Evolutionary conservation across 78 protist species (phyloP).

Genomic region (Planoprotostelium fungivorum): DNA sequence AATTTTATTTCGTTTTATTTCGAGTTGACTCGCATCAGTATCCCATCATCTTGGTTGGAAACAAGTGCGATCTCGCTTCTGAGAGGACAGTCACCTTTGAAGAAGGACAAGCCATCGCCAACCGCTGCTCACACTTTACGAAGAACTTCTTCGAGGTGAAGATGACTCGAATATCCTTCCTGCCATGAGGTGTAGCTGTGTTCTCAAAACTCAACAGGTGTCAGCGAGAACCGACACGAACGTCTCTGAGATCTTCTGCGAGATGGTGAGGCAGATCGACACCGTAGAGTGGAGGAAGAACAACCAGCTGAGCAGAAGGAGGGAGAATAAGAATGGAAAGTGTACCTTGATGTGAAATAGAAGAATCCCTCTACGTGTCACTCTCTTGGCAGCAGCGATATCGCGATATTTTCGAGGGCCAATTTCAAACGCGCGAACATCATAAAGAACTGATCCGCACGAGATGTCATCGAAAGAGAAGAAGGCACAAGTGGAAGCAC

Average conservation of each 20-base stretch:
- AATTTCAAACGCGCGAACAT: no score
- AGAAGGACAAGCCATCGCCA: background rate
- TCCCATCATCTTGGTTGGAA: conserved; percentile 86
- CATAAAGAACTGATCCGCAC: no score
- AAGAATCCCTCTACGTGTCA: no score
- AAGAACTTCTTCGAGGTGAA: background rate
- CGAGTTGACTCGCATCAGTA: conserved; percentile 64
- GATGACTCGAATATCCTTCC: background rate
- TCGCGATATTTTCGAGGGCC: no score
- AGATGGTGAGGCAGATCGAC: background rate
- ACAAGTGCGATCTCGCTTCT: conserved; percentile 78
- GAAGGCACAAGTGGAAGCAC: no score
- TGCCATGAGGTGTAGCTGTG: background rate
- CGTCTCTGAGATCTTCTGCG: background rate
- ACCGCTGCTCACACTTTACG: background rate
- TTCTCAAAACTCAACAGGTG: background rate
- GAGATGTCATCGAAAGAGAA: no score
- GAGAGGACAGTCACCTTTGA: background rate
- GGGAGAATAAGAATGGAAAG: background rate
- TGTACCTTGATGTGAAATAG: background rate
- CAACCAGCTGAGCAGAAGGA: background rate
- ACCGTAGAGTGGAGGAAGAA: background rate
- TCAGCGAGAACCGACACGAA: background rate
- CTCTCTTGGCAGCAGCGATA: no score
- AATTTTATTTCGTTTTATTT: conserved; percentile 69